Base-by-base conservation (phyloP, 2,329 filamentous ascomycete species). In the Dactylonectria macrodidyma region DNA sequence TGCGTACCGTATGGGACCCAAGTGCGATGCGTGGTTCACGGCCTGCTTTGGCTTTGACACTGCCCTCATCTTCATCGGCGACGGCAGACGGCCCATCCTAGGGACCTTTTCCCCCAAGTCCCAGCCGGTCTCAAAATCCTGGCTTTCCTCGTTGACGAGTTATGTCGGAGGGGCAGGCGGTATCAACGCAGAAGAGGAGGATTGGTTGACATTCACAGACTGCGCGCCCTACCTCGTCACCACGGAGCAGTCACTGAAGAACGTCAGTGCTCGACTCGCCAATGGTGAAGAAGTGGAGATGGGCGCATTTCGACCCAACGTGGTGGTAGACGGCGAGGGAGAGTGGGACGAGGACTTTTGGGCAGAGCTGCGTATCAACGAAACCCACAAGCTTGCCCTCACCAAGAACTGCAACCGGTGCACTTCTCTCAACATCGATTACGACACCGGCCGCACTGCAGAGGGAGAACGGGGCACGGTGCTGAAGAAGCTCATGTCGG, bases 281-380 rank as follows among this genome's bases (percentile, higher is more conserved):
- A 81, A 81, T 0, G 83, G 81, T 12, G 79, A 85, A 34, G 79
- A 85, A 34, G 75, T 92, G 81, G 90, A 91, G 60, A 88, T 92
- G 77, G 87, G 86, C 46, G 92, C 92, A 73, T 93, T 94, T 78
- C 88, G 93, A 41, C 91, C 92, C 1, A 95, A 94, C 77, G 87
- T 95, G 54, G 89, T 95, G 1, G 80, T 94, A 1, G 87, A 88
- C 44, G 90, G 89, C 3, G 85, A 88, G 5, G 78, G 80, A 10
- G 81, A 88, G 1, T 95, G 88, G 77, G 90, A 91, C 12, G 92
- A 95, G 78, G 92, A 95, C 77, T 93, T 87, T 75, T 95, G 92
- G 92, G 87, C 83, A 3, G 89, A 91, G 74, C 79, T 94, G 38
- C 78, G 79, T 16, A 77, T 92, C 46, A 69, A 75, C 58, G 68